Evolutionary conservation across 2,329 filamentous ascomycete genomes (phyloP), one percentile per base, ranked within the genome.

Genomic region (Pezicula neosporulosa): DNA sequence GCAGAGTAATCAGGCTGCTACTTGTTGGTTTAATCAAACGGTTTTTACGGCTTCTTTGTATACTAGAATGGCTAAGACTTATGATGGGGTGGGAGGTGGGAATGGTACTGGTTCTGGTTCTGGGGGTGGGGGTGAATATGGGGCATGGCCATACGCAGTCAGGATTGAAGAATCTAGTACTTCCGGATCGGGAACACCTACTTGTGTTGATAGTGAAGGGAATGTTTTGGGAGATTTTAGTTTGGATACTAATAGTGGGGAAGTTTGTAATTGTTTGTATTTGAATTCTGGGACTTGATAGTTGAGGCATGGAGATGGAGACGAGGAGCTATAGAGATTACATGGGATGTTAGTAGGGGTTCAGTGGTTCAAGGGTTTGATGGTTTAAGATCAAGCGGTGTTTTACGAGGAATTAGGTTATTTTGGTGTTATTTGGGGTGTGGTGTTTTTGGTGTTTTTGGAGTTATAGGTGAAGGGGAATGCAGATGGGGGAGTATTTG

Each of bases 21-120:
- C 72, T 39, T 89, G 85, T 68, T 78, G 72, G 53, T 89, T 79
- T 68, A 76, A 77, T 49, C 66, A 71, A 28, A 85, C 82, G 0
- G 70, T 67, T 1, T 73, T 87, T 55, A 68, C 75, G 24, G 84
- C 75, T 1, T 79, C 74, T 3, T 66, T 89, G 2, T 88, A 85
- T 70, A 86, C 82, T n/a, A 76, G 72, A 52, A 71, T 70, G 66
- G 55, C 62, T 38, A 72, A 70, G 55, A 65, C 65, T 0, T 74
- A 71, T 56, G 70, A 71, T 4, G 59, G 60, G 0, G 63, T 62
- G 6, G 52, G 60, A 0, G 65, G 71, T 1, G 62, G 66, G 3
- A 62, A 60, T 1, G 66, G 63, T 2, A 62, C 63, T 24, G 68
- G 51, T 19, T 37, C 38, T 15, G 47, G 24, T 24, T 24, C 64